phyloP scores from a whole-genome alignment of 73 alveolate species.

The Symbiodinium pilosum region DNA sequence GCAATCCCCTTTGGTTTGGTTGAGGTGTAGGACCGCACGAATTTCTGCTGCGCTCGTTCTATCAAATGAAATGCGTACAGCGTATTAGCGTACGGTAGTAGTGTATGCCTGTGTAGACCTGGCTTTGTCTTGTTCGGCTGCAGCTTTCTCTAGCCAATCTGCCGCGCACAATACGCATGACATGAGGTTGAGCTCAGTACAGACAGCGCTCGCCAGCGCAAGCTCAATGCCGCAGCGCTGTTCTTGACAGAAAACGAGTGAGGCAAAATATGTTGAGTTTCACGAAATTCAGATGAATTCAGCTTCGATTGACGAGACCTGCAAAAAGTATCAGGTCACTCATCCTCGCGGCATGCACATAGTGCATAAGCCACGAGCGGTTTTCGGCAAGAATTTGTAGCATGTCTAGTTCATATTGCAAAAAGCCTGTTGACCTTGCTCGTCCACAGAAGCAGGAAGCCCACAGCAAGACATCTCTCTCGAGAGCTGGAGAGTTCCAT shows the following conservation, averaged over 20 bases:
- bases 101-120: too few relatives aligned
- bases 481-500: too few relatives aligned
- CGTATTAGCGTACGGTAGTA: too few relatives aligned
- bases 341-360: slow-evolving; percentile 67
- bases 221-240: slow-evolving; percentile 93
- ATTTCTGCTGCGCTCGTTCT: too few relatives aligned
- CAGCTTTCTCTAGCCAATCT: too few relatives aligned
- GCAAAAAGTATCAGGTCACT: slow-evolving; percentile 74
- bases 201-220: slow-evolving; percentile 93
- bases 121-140: too few relatives aligned
- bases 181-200: slow-evolving; percentile 81
- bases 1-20: too few relatives aligned
- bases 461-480: too few relatives aligned
- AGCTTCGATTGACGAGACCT: slow-evolving; percentile 16
- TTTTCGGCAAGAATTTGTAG: neutral
- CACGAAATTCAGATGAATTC: neutral
- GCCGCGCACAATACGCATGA: too few relatives aligned
- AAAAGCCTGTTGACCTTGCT: neutral
- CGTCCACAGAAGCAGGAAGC: too few relatives aligned
- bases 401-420: neutral
- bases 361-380: slow-evolving; percentile 75
- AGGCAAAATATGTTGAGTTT: neutral
- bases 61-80: too few relatives aligned
- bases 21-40: too few relatives aligned
- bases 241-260: slow-evolving; percentile 94